Evolutionary conservation across 352 stramenopile species (phyloP), one percentile per base, ranked within the genome.

Genomic region (Pythium brachiatum): DNA sequence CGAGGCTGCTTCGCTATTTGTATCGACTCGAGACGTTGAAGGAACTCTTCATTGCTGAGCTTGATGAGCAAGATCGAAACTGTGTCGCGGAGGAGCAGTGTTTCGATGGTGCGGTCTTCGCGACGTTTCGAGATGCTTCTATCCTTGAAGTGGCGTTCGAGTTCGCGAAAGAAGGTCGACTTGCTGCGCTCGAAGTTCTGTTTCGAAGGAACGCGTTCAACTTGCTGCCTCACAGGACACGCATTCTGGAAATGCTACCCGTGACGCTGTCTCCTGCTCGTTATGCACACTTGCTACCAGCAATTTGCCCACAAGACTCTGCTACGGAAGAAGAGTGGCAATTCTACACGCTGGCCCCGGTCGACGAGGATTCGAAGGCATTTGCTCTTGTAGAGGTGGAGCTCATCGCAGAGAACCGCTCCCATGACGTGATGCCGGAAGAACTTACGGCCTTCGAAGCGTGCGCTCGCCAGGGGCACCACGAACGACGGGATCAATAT

Each of bases 261-360:
- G 62, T 76, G 4, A 77, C 47, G 21, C 31, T 81, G 1, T 44
- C 71, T 26, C 81, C 83, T 20, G 61, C 26, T 13, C 46, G 21
- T 2, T 92, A 90, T 51, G 64, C 63, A 1, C 55, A 75, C 43
- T 61, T 92, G 3, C 54, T 92, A 3, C 83, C 81, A 32, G 78
- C 78, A 18, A 57, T 88, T 57, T 29, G 62, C 20, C 53, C 53
- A 3, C 9, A 59, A 16, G 29, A 38, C 20, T 29, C 64, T 0
- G 46, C 68, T 23, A 46, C 70, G 1, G 62, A 68, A 52, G 52
- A 72, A 0, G 60, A 81, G 39, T 62, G 53, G 43, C 62, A 85
- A n/a, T 75, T 89, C 26, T 88, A 64, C 38, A 77, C 75, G 25
- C 63, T 92, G 2, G 9, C 4, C 11, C 26, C 31, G 26, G 20